Evolutionary conservation across 2,329 filamentous ascomycete genomes (phyloP).

Genomic region (Xylaria sp.): DNA sequence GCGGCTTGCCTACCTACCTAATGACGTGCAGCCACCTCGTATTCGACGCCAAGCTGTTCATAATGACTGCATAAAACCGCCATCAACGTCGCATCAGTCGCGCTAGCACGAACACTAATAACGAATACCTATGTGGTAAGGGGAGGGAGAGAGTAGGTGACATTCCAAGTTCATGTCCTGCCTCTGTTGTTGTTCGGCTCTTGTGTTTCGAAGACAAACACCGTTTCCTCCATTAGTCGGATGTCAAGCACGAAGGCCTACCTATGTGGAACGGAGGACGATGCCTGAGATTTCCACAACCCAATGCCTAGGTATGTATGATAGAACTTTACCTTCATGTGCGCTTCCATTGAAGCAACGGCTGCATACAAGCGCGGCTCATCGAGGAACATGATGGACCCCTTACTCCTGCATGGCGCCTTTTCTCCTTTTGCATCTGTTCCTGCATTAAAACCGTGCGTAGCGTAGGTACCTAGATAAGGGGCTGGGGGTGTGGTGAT

Average conservation of each 20-base stretch:
- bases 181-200: neutral
- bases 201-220: too few relatives aligned
- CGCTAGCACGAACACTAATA: neutral
- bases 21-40: neutral
- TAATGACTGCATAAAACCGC: neutral
- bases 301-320: too few relatives aligned
- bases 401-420: conserved; percentile 20
- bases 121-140: too few relatives aligned
- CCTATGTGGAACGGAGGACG: too few relatives aligned
- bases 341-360: too few relatives aligned
- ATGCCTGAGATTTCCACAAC: too few relatives aligned
- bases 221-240: too few relatives aligned
- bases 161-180: neutral
- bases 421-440: conserved; percentile 12
- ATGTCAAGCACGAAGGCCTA: too few relatives aligned
- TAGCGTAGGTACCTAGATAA: too few relatives aligned
- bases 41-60: neutral
- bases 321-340: too few relatives aligned
- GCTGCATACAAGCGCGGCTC: neutral
- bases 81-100: neutral
- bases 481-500: neutral
- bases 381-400: conserved; percentile 10
- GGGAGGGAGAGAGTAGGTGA: too few relatives aligned
- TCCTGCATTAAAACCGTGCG: conserved; percentile 20
- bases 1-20: neutral